Evolutionary conservation across 441 rosid species (phyloP).

Genomic region (Mallotus repandus): DNA sequence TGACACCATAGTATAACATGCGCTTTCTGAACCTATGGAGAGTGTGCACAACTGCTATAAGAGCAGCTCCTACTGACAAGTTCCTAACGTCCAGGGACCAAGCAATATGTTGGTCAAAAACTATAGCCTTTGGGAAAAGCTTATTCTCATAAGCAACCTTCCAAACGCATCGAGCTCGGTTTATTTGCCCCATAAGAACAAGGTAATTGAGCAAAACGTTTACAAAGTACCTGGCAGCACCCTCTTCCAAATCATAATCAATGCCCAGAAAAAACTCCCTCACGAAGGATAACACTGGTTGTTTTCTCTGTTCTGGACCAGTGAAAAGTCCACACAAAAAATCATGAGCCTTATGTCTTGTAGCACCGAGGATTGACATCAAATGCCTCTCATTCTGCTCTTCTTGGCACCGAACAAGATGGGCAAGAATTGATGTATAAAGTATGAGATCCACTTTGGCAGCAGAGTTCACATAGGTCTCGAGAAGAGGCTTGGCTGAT

Average conservation of each 20-base stretch:
- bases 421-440: conserved; percentile 92
- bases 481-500: conserved; percentile 69
- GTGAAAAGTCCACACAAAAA: conserved; percentile 94
- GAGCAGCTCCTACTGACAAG: conserved; percentile 94
- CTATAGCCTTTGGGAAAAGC: conserved; percentile 96
- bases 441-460: conserved; percentile 93
- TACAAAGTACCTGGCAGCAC: conserved; percentile 88
- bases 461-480: conserved; percentile 72
- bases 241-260: conserved; percentile 91
- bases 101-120: conserved; percentile 95
- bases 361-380: conserved; percentile 83
- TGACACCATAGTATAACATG: conserved; percentile 89
- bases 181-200: conserved; percentile 95
- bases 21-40: conserved; percentile 94
- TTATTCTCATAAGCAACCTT: conserved; percentile 97
- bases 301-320: conserved; percentile 92
- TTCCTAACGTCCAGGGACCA: conserved; percentile 98
- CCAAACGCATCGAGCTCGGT: conserved; percentile 97
- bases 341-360: conserved; percentile 83
- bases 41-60: conserved; percentile 92
- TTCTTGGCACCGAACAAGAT: conserved; percentile 85
- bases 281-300: conserved; percentile 78
- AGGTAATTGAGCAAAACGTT: conserved; percentile 96
- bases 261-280: conserved; percentile 89
- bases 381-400: conserved; percentile 84